These are phyloP conservation scores for Tuber umbilicatum DNA, from an alignment of 495 filamentous ascomycete genomes.

Conservation along the genomic window DNA sequence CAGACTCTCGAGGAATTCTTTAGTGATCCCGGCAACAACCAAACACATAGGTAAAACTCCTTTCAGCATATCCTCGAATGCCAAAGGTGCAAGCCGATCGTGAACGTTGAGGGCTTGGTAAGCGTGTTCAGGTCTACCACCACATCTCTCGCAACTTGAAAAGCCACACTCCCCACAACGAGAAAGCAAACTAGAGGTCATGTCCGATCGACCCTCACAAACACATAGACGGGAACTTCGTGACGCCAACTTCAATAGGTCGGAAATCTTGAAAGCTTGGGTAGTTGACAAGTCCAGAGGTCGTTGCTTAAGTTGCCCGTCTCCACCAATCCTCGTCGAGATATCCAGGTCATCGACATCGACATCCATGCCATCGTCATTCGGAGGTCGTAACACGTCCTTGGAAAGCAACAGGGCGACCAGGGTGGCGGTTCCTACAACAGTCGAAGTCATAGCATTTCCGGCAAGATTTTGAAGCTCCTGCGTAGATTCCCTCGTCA, in stretches of 20 bases:
- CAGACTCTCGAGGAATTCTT: constrained; percentile 36
- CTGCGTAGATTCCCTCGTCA: constrained; percentile 58
- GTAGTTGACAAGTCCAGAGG: constrained; percentile 25
- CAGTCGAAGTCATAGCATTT: constrained; percentile 77
- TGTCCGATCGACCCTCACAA: constrained; percentile 52
- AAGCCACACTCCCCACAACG: constrained; percentile 52
- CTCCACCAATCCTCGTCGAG: constrained; percentile 20
- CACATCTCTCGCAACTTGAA: constrained; percentile 53
- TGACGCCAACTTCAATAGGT: constrained; percentile 42
- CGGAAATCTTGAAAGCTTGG: constrained; percentile 41
- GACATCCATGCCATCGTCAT: constrained; percentile 36
- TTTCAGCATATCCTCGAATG: constrained; percentile 50
- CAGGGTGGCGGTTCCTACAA: constrained; percentile 59
- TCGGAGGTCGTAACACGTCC: constrained; percentile 22
- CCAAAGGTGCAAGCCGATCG: constrained; percentile 45
- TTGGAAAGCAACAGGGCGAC: constrained; percentile 47
- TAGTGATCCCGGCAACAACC: constrained; percentile 43
- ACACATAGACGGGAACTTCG: constrained; percentile 49
- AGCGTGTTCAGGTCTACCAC: constrained; percentile 53
- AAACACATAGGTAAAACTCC: constrained; percentile 49
- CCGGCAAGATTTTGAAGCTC: constrained; percentile 69
- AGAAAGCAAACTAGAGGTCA: constrained; percentile 45
- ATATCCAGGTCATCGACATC: constrained; percentile 29
- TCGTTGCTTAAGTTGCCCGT: constrained; percentile 23
- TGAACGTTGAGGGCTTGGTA: constrained; percentile 42